Evolutionary conservation across 495 filamentous ascomycete species (phyloP).

Genomic region (Aspergillus taichungensis): DNA sequence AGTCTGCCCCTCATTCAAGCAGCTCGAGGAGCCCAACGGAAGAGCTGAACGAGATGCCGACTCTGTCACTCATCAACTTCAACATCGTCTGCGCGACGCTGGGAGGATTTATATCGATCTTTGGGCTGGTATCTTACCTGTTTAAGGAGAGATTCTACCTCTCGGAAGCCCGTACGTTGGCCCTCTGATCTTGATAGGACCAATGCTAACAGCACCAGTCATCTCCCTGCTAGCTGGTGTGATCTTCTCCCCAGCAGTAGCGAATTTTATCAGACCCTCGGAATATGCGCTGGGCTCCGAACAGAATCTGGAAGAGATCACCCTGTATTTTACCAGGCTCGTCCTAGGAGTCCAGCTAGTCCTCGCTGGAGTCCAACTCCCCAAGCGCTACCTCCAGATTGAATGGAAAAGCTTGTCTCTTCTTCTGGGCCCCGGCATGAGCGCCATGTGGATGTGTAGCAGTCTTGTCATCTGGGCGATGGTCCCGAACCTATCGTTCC

Average conservation of each 20-base stretch:
- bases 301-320: conserved; percentile 53
- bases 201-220: conserved; percentile 36
- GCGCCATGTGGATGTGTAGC: conserved; percentile 79
- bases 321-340: conserved; percentile 76
- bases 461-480: conserved; percentile 71
- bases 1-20: background rate
- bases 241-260: conserved; percentile 65
- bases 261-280: conserved; percentile 67
- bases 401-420: conserved; percentile 74
- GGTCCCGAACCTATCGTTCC: conserved; percentile 61
- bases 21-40: background rate
- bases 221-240: conserved; percentile 78
- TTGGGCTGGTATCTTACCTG: conserved; percentile 81
- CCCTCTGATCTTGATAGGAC: background rate
- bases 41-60: conserved; percentile 54
- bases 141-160: conserved; percentile 87
- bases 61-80: conserved; percentile 70
- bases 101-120: conserved; percentile 81
- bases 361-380: conserved; percentile 84
- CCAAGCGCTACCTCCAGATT: conserved; percentile 68
- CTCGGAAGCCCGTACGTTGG: conserved; percentile 73
- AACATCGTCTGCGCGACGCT: conserved; percentile 78
- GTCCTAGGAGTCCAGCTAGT: conserved; percentile 89
- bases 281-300: conserved; percentile 62
- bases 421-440: conserved; percentile 81